These are phyloP conservation scores for Enterocytospora artemiae DNA, from an alignment of 371 early-diverging fungal species.

Conservation along the genomic window DNA sequence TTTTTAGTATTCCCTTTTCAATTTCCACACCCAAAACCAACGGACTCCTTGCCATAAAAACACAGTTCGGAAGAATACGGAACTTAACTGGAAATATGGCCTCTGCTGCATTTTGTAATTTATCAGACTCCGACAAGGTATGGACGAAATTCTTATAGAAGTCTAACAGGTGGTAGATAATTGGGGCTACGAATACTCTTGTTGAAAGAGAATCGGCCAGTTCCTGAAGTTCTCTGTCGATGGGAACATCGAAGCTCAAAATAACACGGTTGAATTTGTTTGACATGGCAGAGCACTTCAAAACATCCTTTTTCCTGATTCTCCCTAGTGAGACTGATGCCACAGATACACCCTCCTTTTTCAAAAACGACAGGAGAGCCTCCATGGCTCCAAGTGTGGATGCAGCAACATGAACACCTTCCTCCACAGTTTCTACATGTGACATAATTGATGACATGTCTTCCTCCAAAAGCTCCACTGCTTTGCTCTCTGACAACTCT, in stretches of 20 bases:
- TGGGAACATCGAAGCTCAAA: conserved; percentile 94
- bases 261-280: conserved; percentile 78
- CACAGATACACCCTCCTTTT: conserved; percentile 82
- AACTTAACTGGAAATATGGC: conserved; percentile 91
- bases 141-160: conserved; percentile 71
- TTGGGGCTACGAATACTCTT: conserved; percentile 86
- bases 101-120: conserved; percentile 70
- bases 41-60: conserved; percentile 88
- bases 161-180: conserved; percentile 98
- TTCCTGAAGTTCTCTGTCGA: conserved; percentile 84
- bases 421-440: conserved; percentile 35
- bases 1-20: conserved; percentile 73
- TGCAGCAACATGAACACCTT: conserved; percentile 94
- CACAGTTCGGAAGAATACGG: conserved; percentile 78
- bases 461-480: conserved; percentile 78
- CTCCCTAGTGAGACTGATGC: conserved; percentile 91
- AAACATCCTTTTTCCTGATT: conserved; percentile 91
- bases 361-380: conserved; percentile 87
- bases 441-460: conserved; percentile 42
- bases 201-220: conserved; percentile 80
- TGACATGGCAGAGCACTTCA: conserved; percentile 74
- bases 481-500: conserved; percentile 59
- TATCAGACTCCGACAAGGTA: conserved; percentile 68
- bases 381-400: conserved; percentile 96
- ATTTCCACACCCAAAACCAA: conserved; percentile 93